Conservation (phyloP, 106 monocot species). For the Cymbidium sinense region DNA sequence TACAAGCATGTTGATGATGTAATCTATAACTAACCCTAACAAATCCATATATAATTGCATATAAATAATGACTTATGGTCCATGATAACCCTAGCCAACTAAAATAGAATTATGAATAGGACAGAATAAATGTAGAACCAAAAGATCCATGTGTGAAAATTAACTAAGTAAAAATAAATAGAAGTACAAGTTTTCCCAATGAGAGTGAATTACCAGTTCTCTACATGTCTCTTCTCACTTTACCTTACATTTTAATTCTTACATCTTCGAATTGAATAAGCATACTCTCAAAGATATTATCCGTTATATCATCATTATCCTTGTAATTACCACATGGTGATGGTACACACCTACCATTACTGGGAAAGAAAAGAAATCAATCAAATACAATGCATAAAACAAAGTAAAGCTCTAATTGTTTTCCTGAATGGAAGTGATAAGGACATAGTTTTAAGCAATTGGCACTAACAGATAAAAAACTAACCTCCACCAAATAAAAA, state of each 20-base stretch:
- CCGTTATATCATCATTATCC: background rate
- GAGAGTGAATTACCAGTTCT: background rate
- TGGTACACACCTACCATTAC: background rate
- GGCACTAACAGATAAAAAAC: background rate
- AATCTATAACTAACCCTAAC: background rate
- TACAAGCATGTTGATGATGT: background rate
- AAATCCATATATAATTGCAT: background rate
- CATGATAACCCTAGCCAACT: background rate
- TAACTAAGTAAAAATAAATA: background rate
- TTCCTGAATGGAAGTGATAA: background rate
- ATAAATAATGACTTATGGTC: background rate
- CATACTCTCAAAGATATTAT: background rate
- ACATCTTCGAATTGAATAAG: background rate
- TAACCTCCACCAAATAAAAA: background rate
- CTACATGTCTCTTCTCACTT: background rate
- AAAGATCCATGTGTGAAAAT: background rate
- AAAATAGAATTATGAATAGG: background rate
- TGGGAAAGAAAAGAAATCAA: background rate
- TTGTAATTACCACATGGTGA: background rate
- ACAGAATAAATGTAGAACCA: background rate
- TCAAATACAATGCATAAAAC: background rate
- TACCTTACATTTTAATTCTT: background rate
- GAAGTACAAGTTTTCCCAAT: background rate
- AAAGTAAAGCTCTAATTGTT: background rate
- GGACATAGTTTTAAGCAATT: background rate